Base-by-base conservation (phyloP, 208 protist species). In the Trypanosoma caninum region DNA sequence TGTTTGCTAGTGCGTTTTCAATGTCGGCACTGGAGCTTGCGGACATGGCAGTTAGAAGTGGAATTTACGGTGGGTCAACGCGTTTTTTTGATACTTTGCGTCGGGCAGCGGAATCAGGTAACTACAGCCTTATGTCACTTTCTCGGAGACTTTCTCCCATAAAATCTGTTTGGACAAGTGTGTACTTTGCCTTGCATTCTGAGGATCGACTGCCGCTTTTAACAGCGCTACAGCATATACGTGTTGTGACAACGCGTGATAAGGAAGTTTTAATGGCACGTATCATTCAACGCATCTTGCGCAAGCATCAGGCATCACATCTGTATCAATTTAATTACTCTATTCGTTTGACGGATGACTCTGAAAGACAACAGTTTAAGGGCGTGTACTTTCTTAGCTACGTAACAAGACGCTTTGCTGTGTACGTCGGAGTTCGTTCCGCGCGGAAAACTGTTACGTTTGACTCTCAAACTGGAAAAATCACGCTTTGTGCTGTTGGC, bases 301-400 rank as follows among this genome's bases (percentile, higher is more conserved):
- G 71, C 33, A 82, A 83, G 55, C 78, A 93, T 52, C 69, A 78
- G 5, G 55, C 74, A 8, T 18, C 65, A 27, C 58, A 69, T 22
- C 41, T 64, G 7, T 80, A 80, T 56, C 86, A 89, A 59, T 72
- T 93, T 27, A 93, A 89, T 74, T 93, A 80, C 55, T 69, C 76
- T n/a, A 70, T 93, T 18, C 78, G 69, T 28, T 79, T 89, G 22
- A 63, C 51, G 3, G 82, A 84, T 53, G 76, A 78, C 2, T 65
- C 55, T 9, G 74, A 89, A 42, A 71, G 71, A 55, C 74, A 82
- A 63, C 47, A 54, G 38, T 80, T 86, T 44, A 80, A 89, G 20
- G 86, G 86, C 5, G 38, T 86, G 23, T 89, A 89, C 55, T 87
- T 83, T 55, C 57, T 89, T 14, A 78, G 69, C 16, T 72, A 41